Percentiles rank a stretch among this genome's conserved stretches.
phyloP scores from a whole-genome alignment of 2,329 filamentous ascomycete species.

The Hypoxylon sp. region DNA sequence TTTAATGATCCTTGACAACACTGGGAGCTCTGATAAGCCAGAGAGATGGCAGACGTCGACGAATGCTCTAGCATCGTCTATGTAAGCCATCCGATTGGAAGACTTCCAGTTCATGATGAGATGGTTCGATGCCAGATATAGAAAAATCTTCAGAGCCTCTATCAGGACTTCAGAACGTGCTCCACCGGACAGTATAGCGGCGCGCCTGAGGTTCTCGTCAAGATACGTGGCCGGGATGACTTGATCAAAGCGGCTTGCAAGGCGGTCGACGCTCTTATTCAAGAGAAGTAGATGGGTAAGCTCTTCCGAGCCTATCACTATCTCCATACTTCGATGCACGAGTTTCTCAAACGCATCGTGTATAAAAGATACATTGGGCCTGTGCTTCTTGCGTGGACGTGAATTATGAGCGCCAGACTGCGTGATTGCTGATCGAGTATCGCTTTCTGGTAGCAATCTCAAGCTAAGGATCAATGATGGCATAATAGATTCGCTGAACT shows the following conservation, averaged over 20 bases:
- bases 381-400: neutral
- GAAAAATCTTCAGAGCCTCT: constrained; percentile 7
- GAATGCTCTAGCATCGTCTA: constrained; percentile 3
- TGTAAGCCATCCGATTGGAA: neutral
- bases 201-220: constrained; percentile 11
- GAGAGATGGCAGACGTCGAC: constrained; percentile 5
- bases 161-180: constrained; percentile 2
- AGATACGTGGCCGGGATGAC: constrained; percentile 2
- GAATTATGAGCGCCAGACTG: neutral
- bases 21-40: neutral
- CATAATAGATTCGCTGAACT: constrained; percentile 2
- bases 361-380: neutral
- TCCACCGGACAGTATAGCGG: neutral
- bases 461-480: constrained; percentile 4
- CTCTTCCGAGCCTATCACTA: constrained; percentile 13
- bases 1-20: constrained; percentile 1
- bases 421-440: neutral
- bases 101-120: constrained; percentile 2
- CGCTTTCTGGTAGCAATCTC: constrained; percentile 1
- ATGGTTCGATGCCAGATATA: constrained; percentile 9
- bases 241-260: constrained; percentile 1
- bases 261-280: constrained; percentile 9
- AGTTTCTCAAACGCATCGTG: constrained; percentile 6
- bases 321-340: constrained; percentile 9
- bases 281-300: neutral